Evolutionary conservation across 106 monocot genomes (phyloP).

Genomic region (Apostasia shenzhenica): DNA sequence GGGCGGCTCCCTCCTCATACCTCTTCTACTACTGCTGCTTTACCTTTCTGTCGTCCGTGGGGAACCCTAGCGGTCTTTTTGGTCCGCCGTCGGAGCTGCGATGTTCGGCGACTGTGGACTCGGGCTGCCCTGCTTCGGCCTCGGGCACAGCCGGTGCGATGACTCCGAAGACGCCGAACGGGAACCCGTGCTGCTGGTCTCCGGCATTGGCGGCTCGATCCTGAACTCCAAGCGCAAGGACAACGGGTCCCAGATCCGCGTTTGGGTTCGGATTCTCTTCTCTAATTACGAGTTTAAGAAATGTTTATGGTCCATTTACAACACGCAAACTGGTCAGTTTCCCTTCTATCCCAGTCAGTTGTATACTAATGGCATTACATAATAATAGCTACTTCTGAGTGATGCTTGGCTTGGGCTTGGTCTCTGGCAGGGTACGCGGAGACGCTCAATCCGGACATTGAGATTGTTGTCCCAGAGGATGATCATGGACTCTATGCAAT

Average conservation of each 20-base stretch:
- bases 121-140: constrained; percentile 14
- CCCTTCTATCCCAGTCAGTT: background rate
- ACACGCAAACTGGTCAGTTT: constrained; percentile 53
- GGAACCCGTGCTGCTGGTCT: constrained; percentile 72
- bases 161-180: constrained; percentile 16
- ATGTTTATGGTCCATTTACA: constrained; percentile 66
- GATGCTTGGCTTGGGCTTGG: background rate
- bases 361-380: too few relatives aligned
- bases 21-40: background rate
- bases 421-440: constrained; percentile 56
- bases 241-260: constrained; percentile 28
- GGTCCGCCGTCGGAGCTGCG: background rate
- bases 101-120: constrained; percentile 36
- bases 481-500: constrained; percentile 72
- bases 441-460: constrained; percentile 45
- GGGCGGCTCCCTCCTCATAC: background rate
- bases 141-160: background rate
- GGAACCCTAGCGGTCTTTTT: background rate
- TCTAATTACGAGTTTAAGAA: constrained; percentile 79
- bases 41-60: too few relatives aligned
- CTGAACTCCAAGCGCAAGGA: constrained; percentile 65
- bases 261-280: constrained; percentile 76
- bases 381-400: background rate
- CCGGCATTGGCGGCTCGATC: constrained; percentile 83
- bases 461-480: constrained; percentile 78